phyloP scores from a whole-genome alignment of 139 green algal genomes.

The Chlamydomonas sp. region DNA sequence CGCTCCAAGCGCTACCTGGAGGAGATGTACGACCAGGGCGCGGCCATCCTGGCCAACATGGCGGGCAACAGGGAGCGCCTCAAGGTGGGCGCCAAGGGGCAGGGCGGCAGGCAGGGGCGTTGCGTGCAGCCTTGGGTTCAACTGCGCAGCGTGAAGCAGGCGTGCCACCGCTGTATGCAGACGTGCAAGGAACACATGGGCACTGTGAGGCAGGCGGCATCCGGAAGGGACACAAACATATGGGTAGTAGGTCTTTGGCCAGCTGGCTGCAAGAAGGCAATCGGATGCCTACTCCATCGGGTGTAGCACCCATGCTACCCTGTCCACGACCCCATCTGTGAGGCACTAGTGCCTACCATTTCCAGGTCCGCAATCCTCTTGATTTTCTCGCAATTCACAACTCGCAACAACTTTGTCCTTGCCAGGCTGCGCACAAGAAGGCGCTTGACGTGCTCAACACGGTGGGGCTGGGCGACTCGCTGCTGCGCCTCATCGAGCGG shows the following conservation, averaged over 20 bases:
- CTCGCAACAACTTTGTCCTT: background rate
- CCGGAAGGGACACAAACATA: background rate
- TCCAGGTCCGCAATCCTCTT: background rate
- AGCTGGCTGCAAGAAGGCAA: background rate
- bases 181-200: background rate
- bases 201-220: background rate
- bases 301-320: too few relatives aligned
- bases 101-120: background rate
- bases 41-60: slow-evolving; percentile 81
- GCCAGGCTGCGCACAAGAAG: slow-evolving; percentile 81
- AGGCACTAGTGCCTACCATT: too few relatives aligned
- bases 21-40: slow-evolving; percentile 82
- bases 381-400: background rate
- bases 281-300: too few relatives aligned
- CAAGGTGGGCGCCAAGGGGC: slow-evolving; percentile 64
- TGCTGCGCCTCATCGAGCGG: slow-evolving; percentile 86
- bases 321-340: too few relatives aligned
- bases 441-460: slow-evolving; percentile 89
- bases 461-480: slow-evolving; percentile 82
- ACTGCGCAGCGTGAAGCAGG: background rate
- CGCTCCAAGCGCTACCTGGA: slow-evolving; percentile 75
- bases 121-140: background rate
- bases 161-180: background rate
- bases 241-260: background rate
- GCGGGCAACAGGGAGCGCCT: slow-evolving; percentile 77